Evolutionary conservation across 305 asterid species (phyloP), one percentile per base, ranked within the genome.

Genomic region (Fraxinus xanthoxyloides): DNA sequence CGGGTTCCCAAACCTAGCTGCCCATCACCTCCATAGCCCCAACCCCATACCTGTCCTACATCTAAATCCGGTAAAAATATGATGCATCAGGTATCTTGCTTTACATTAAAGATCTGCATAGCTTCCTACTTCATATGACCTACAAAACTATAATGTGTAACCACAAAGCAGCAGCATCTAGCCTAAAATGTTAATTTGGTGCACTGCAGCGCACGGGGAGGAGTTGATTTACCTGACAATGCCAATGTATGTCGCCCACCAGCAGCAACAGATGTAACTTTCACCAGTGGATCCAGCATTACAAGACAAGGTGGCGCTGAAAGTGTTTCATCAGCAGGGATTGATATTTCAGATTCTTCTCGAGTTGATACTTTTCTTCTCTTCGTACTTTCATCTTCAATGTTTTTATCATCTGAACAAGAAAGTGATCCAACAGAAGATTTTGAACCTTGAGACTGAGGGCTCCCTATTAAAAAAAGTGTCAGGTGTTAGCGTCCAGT

Each of bases 181-280:
- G 43, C 84, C 72, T 80, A 72, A 67, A 65, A 80, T 36, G 34
- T 54, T 63, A 40, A 81, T 80, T 75, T 77, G 35, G 46, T 73
- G 30, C 82, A 72, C 74, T 77, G 75, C 80, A 43, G 72, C 78
- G 32, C 48, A 59, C 79, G 36, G n/a, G 35, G 23, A 61, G 82
- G 82, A 86, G 80, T 67, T 73, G 80, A 51, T 77, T 77, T 86
- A 89, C 93, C 94, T 81, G 96, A 90, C 79, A 92, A 81, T 80
- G 90, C 93, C 74, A 92, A 86, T 15, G 94, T 90, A 81, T 92
- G 96, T 54, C 96, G 92, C n/a, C 94, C 96, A 40, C 96, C 96
- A 43, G 96, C 96, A 48, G 96, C 93, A 86, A 92, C 93, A 43
- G 90, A 86, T 38, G 90, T 87, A 82, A 92, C 87, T 86, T 87